Percentiles rank a stretch among this genome's conserved stretches.
Conservation (phyloP, 129 eudicot genomes). For the carrot (Daucus carota) region DNA sequence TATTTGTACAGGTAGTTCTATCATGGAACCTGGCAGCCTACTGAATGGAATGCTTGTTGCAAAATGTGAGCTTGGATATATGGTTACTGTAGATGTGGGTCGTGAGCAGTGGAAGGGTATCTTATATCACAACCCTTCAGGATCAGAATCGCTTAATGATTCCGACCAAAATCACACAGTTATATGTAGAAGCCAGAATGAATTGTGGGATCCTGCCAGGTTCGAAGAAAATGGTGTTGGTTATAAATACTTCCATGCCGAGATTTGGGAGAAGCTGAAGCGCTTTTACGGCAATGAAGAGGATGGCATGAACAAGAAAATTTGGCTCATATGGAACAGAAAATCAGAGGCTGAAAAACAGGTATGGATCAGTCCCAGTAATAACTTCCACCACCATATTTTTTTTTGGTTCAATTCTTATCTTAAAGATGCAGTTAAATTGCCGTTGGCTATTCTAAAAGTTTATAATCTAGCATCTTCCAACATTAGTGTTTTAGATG, state of each 20-base stretch:
- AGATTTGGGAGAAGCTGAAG: slow-evolving; percentile 39
- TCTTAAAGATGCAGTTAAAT: not conserved
- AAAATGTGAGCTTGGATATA: slow-evolving; percentile 70
- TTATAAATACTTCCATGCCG: slow-evolving; percentile 54
- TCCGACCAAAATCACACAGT: slow-evolving; percentile 20
- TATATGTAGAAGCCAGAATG: slow-evolving; percentile 34
- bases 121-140: slow-evolving; percentile 57
- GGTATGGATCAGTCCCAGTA: slow-evolving; percentile 20
- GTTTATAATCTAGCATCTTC: not conserved
- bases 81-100: slow-evolving; percentile 63
- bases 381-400: not conserved
- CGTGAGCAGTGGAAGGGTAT: slow-evolving; percentile 67
- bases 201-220: slow-evolving; percentile 50
- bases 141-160: not conserved
- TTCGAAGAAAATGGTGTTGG: slow-evolving; percentile 45
- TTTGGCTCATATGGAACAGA: slow-evolving; percentile 50
- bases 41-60: slow-evolving; percentile 74
- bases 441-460: not conserved
- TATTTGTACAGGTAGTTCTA: slow-evolving; percentile 34
- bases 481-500: not conserved
- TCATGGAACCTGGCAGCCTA: slow-evolving; percentile 49
- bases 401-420: not conserved
- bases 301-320: slow-evolving; percentile 48
- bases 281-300: slow-evolving; percentile 54
- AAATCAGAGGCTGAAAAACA: slow-evolving; percentile 56